Evolutionary conservation across 2,329 filamentous ascomycete species (phyloP).

Genomic region (Fusarium fujikuroi): DNA sequence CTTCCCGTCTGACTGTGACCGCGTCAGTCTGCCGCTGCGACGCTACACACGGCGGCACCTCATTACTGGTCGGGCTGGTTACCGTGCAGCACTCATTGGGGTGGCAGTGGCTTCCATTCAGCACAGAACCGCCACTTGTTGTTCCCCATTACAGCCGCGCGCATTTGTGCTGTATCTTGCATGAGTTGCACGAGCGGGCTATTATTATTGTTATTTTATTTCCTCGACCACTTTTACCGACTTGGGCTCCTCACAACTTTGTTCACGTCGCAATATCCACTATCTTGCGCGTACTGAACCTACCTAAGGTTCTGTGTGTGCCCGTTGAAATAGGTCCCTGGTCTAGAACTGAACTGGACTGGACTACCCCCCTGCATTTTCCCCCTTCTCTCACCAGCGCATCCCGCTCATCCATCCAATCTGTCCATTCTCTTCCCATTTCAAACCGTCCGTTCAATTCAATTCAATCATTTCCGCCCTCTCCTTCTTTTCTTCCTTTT

Average conservation of each 20-base stretch:
- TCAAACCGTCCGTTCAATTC: conserved; percentile 33
- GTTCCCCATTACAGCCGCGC: conserved; percentile 22
- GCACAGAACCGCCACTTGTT: conserved; percentile 25
- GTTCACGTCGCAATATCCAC: conserved; percentile 15
- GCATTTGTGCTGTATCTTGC: conserved; percentile 21
- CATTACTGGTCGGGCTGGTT: conserved; percentile 31
- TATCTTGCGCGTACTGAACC: conserved; percentile 3
- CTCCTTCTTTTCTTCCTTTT: conserved; percentile 31
- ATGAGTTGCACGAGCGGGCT: conserved; percentile 8
- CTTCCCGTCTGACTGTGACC: conserved; percentile 33
- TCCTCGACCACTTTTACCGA: background rate
- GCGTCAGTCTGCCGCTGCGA: conserved; percentile 30
- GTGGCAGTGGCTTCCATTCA: conserved; percentile 15
- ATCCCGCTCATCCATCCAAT: conserved; percentile 28
- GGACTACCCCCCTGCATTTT: conserved; percentile 3
- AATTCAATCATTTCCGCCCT: conserved; percentile 35
- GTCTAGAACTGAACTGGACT: conserved; percentile 24
- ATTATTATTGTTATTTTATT: conserved; percentile 1
- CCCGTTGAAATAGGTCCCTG: conserved; percentile 13
- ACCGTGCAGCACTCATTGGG: conserved; percentile 10
- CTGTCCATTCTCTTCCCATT: conserved; percentile 34
- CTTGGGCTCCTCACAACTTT: background rate
- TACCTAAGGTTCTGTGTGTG: background rate
- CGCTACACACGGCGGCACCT: conserved; percentile 15
- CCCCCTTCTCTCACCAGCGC: conserved; percentile 36